Conservation (phyloP, 805 yeast species). For the Pichia paraexigua region DNA sequence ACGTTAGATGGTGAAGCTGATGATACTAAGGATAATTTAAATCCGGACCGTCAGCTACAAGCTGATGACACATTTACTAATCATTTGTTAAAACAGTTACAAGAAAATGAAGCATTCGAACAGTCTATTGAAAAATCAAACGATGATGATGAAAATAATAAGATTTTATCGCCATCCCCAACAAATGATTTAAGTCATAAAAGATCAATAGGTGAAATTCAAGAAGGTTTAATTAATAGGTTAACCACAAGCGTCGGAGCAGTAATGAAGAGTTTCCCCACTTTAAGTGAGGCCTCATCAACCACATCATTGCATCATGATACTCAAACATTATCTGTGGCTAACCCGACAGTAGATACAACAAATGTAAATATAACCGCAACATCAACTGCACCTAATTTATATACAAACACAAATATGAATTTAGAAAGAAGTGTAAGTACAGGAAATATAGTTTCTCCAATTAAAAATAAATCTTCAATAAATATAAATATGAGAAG, state of each 20-base stretch:
- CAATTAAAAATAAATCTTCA: slow-evolving; percentile 3
- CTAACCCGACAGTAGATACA: not conserved
- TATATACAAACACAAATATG: not conserved
- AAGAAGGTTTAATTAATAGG: slow-evolving; percentile 23
- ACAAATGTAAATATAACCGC: slow-evolving; percentile 4
- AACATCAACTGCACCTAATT: not conserved
- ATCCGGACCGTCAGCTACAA: not conserved
- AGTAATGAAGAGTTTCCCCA: slow-evolving; percentile 29
- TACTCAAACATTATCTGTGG: not conserved
- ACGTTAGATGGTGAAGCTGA: not conserved
- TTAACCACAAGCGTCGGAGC: slow-evolving; percentile 28
- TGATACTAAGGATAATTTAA: not conserved
- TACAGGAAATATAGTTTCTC: not conserved
- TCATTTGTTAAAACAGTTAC: slow-evolving; percentile 23
- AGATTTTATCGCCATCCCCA: not conserved
- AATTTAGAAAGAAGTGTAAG: slow-evolving; percentile 5
- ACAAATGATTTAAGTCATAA: not conserved
- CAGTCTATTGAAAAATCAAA: not conserved
- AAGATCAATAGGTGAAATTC: slow-evolving; percentile 1
- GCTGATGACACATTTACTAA: slow-evolving; percentile 3
- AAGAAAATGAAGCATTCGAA: slow-evolving; percentile 24
- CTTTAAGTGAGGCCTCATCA: slow-evolving; percentile 27
- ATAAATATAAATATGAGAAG: slow-evolving; percentile 18
- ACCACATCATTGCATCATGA: slow-evolving; percentile 20
- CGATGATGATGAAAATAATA: not conserved